Evolutionary conservation across 768 basidiomycete genomes (phyloP).

Genomic region (Phanerochaete carnosa): DNA sequence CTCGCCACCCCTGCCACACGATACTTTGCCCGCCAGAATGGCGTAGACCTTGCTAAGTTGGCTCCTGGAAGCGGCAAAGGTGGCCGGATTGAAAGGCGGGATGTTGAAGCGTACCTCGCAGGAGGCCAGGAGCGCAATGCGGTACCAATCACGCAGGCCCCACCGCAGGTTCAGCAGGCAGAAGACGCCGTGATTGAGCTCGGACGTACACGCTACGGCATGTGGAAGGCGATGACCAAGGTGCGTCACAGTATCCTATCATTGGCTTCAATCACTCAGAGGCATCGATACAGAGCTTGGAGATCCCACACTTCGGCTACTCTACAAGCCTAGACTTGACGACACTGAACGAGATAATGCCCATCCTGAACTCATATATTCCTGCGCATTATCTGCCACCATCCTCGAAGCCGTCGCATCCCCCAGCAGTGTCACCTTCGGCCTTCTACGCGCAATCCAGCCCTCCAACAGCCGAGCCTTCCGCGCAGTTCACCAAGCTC

Average conservation of each 20-base stretch:
- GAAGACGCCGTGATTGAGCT: conserved; percentile 67
- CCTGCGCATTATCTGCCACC: conserved; percentile 50
- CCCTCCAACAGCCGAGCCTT: conserved; percentile 42
- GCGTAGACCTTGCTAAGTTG: conserved; percentile 55
- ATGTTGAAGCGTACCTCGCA: conserved; percentile 63
- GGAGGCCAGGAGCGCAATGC: conserved; percentile 10
- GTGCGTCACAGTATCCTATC: conserved; percentile 31
- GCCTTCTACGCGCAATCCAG: conserved; percentile 37
- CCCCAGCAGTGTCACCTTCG: conserved; percentile 36
- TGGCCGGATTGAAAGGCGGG: conserved; percentile 72
- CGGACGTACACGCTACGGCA: conserved; percentile 71
- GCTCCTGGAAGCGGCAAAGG: conserved; percentile 69
- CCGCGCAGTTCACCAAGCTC: conserved; percentile 58
- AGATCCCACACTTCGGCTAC: conserved; percentile 87
- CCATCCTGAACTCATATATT: conserved; percentile 64
- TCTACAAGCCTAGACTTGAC: conserved; percentile 77
- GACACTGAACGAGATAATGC: conserved; percentile 57
- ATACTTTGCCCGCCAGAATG: conserved; percentile 65
- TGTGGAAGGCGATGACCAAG: conserved; percentile 92
- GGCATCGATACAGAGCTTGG: conserved; percentile 54
- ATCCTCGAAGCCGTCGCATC: conserved; percentile 34
- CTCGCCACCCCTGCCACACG: conserved; percentile 78
- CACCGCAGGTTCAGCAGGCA: conserved; percentile 10
- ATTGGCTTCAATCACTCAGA: neutral
- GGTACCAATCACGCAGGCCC: neutral